Evolutionary conservation across 78 protist genomes (phyloP).

Genomic region (Corallochytrium limacisporum): DNA sequence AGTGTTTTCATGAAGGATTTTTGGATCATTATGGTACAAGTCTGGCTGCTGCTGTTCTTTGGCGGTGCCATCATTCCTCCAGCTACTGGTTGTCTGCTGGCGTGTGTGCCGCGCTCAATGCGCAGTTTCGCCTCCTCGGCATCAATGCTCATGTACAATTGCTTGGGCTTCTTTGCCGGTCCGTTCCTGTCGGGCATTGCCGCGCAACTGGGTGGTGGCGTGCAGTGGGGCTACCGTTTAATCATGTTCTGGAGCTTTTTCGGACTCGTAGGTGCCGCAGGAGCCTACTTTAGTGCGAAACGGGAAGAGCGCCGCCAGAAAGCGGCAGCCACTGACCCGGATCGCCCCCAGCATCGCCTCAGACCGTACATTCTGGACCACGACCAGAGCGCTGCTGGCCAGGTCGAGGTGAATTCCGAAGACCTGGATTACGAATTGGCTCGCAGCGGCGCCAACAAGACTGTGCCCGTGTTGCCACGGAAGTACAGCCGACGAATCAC

Average conservation of each 20-base stretch:
- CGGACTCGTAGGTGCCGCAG: not conserved
- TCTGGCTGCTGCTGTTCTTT: constrained; percentile 16
- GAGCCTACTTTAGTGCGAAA: not conserved
- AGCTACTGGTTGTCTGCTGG: constrained; percentile 8
- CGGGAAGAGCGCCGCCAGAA: not conserved
- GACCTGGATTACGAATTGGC: no score
- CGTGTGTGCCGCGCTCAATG: constrained; percentile 11
- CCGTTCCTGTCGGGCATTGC: constrained; percentile 5
- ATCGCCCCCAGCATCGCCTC: no score
- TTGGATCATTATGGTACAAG: not conserved
- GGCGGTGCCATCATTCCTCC: constrained; percentile 15
- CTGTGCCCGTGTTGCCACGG: no score
- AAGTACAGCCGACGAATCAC: no score
- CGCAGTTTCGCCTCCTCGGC: constrained; percentile 11
- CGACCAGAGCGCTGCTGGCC: no score
- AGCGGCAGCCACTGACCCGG: no score
- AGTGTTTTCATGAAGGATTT: not conserved
- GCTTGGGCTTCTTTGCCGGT: constrained; percentile 15
- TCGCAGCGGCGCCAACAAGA: no score
- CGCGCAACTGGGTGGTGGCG: not conserved
- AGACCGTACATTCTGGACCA: no score
- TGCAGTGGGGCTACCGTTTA: constrained; percentile 1
- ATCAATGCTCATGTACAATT: constrained; percentile 14
- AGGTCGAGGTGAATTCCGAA: no score
- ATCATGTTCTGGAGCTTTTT: not conserved